These are phyloP conservation scores for Pichia sp. DNA, from an alignment of 1,139 yeast genomes.

Conservation along the genomic window DNA sequence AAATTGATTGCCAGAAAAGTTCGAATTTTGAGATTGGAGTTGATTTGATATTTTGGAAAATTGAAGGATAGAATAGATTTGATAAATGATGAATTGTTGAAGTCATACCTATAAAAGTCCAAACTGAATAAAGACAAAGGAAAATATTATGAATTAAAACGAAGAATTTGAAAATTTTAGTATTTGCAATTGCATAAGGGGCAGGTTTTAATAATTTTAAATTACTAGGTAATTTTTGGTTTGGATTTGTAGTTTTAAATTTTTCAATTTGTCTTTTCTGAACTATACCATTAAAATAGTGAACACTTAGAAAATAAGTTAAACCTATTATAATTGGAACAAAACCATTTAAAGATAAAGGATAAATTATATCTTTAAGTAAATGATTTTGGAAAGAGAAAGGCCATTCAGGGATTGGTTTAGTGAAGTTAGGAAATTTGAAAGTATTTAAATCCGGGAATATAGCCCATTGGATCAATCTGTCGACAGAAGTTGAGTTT, in stretches of 20 bases:
- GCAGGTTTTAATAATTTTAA: conserved; percentile 43
- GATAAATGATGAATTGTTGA: conserved; percentile 38
- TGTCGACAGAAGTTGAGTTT: too few relatives aligned
- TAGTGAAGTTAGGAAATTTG: conserved; percentile 17
- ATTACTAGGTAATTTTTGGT: conserved; percentile 16
- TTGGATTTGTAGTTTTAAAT: conserved; percentile 22
- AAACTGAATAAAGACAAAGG: conserved; percentile 58
- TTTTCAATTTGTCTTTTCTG: conserved; percentile 25
- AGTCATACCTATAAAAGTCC: conserved; percentile 69
- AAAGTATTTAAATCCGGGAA: conserved; percentile 21
- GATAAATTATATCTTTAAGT: conserved; percentile 25
- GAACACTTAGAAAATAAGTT: conserved; percentile 54
- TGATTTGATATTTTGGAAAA: conserved; percentile 16
- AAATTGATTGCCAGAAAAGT: conserved; percentile 52
- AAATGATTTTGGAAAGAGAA: conserved; percentile 16
- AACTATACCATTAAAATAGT: conserved; percentile 39
- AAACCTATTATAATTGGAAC: conserved; percentile 56
- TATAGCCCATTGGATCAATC: conserved; percentile 19
- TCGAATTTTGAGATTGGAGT: conserved; percentile 21
- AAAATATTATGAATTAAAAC: conserved; percentile 58
- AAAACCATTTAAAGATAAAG: conserved; percentile 31
- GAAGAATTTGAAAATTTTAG: conserved; percentile 42
- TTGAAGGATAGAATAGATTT: conserved; percentile 25
- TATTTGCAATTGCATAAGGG: conserved; percentile 46
- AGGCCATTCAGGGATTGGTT: conserved; percentile 26